Conservation (phyloP, 2,329 filamentous ascomycete species). For the Rutstroemia sydowiana region DNA sequence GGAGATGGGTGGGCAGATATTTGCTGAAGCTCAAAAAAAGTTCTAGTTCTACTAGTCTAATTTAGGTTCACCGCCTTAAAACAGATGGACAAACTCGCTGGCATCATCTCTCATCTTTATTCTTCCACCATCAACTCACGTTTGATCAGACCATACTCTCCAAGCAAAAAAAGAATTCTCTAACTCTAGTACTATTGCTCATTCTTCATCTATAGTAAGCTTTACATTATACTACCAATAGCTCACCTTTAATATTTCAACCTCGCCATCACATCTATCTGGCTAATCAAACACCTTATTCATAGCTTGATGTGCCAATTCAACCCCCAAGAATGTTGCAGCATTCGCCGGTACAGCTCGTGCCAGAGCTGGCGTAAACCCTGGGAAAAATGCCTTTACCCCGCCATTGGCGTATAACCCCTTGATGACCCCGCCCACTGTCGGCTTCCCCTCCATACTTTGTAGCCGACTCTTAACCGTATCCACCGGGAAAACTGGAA, state of each 20-base stretch:
- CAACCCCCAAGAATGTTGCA: constrained; percentile 84
- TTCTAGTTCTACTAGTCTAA: no score
- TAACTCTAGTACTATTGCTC: no score
- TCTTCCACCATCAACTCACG: no score
- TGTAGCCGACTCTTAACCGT: constrained; percentile 93
- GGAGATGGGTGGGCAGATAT: no score
- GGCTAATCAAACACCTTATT: constrained; percentile 58
- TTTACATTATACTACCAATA: no score
- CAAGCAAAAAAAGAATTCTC: no score
- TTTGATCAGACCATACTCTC: no score
- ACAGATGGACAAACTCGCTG: no score
- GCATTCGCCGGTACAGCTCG: constrained; percentile 94
- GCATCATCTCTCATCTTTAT: no score
- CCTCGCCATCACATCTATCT: not conserved
- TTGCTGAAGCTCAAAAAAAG: no score
- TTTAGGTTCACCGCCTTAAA: no score
- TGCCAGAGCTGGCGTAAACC: constrained; percentile 85
- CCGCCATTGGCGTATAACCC: constrained; percentile 81
- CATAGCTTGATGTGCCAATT: constrained; percentile 78
- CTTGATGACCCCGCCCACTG: constrained; percentile 69
- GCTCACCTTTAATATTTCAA: not conserved
- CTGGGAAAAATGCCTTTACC: constrained; percentile 90
- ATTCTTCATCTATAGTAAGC: no score
- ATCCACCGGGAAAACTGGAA: constrained; percentile 94
- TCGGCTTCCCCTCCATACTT: constrained; percentile 79